These are phyloP conservation scores for Scortechinia acanthostroma DNA, from an alignment of 2,329 filamentous ascomycete genomes.

Conservation along the genomic window DNA sequence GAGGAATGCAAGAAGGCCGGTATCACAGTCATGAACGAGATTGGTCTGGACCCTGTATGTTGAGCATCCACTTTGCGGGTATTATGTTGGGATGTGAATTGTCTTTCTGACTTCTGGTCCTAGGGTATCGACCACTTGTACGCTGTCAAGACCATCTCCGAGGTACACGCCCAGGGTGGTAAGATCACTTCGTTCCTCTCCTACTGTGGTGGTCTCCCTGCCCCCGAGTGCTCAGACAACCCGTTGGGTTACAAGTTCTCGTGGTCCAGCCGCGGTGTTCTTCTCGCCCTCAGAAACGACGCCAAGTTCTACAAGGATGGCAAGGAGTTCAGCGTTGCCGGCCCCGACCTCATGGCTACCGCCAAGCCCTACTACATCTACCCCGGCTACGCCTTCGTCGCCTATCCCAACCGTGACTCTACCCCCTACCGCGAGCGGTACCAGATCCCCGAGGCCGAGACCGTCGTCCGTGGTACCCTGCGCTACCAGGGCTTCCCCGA, in stretches of 20 bases:
- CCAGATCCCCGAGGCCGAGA: constrained; percentile 84
- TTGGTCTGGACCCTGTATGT: constrained; percentile 55
- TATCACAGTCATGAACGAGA: constrained; percentile 97
- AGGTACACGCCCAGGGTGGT: constrained; percentile 80
- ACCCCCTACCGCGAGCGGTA: constrained; percentile 84
- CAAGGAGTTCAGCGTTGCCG: constrained; percentile 59
- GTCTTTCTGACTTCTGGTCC: constrained; percentile 31
- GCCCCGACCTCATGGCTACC: constrained; percentile 71
- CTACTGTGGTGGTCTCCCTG: constrained; percentile 76
- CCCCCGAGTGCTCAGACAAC: constrained; percentile 73
- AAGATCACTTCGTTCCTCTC: constrained; percentile 77
- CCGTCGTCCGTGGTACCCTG: constrained; percentile 76
- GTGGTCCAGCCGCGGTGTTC: constrained; percentile 72
- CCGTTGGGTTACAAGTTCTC: constrained; percentile 92
- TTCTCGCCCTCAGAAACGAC: constrained; percentile 80
- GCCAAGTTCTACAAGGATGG: constrained; percentile 78
- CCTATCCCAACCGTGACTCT: constrained; percentile 87
- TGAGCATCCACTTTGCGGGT: constrained; percentile 5
- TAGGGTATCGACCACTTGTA: constrained; percentile 70
- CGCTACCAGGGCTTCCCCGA: constrained; percentile 85
- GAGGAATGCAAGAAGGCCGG: constrained; percentile 77
- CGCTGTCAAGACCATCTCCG: constrained; percentile 79
- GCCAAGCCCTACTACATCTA: constrained; percentile 90
- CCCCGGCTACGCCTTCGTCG: constrained; percentile 81
- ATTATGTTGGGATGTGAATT: not conserved